Evolutionary conservation across 306 rosid species (phyloP), one percentile per base, ranked within the genome.

Genomic region (Cucumis melo): DNA sequence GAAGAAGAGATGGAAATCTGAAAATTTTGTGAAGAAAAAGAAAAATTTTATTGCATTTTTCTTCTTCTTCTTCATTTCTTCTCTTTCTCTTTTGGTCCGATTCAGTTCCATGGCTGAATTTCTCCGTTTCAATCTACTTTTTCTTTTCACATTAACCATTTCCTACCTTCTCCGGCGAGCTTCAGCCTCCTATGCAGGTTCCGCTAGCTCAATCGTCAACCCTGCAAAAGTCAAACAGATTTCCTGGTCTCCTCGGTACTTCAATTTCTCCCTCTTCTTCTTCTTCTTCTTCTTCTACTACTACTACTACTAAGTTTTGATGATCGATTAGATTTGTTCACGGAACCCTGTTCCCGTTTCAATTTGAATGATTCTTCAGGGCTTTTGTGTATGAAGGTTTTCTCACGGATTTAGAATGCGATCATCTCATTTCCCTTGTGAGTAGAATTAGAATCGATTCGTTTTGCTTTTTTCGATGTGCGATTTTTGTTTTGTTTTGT

Each of bases 201-300:
- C 95, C 3, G 86, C 92, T 17, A 90, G 90, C 79, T 82, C 97
- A 83, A 90, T 88, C 74, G 84, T 94, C 85, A 84, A 94, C 74
- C 99, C 99, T 53, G 81, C 97, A 13, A 92, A 89, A 84, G 99
- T 87, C 86, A 92, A 88, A 82, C 99, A 94, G 75, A 59, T 94
- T 91, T 94, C 99, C 56, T 85, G 90, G 97, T 92, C 77, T 73
- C 99, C 99, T 55, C 89, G 99, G 99, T 94, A 61, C 71, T 78
- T 41, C 57, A 50, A 73, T 61, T 21, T 72, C 79, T 75, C 63
- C 5, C 27, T 8, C 8, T 14, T 20, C 73, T 29, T 9, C 74
- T 54, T 24, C 36, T 9, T 16, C 10, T 63, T 34, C 17, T 36
- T 2, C 27, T 12, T 12, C 6, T 48, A 3, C 17, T 51, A 27